phyloP scores from a whole-genome alignment of 2,329 filamentous ascomycete species.

The Aspergillus quadricinctus region DNA sequence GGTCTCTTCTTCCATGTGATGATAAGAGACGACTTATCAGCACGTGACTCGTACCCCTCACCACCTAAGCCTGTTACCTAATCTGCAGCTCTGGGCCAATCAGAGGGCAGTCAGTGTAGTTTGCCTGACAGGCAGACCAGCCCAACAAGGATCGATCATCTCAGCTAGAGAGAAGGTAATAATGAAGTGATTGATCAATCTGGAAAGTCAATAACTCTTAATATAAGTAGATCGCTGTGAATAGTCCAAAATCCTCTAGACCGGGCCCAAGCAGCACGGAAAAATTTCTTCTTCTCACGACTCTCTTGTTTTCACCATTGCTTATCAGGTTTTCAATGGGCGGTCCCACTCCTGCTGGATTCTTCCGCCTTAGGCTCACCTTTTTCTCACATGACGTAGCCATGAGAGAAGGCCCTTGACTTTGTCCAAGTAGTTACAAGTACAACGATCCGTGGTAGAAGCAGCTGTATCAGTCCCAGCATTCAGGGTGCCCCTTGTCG shows the following conservation, averaged over 20 bases:
- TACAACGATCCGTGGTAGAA: neutral
- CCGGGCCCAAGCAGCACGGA: neutral
- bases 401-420: conserved; percentile 17
- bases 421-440: neutral
- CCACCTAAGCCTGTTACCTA: too few relatives aligned
- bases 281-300: neutral
- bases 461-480: neutral
- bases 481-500: neutral
- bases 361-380: neutral
- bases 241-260: neutral
- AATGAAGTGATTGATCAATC: neutral
- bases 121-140: neutral
- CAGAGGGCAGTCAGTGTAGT: neutral
- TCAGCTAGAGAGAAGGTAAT: neutral
- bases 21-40: neutral
- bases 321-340: conserved; percentile 2
- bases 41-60: neutral
- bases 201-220: neutral
- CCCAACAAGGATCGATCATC: neutral
- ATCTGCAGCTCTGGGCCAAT: neutral
- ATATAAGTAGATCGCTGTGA: neutral
- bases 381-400: conserved; percentile 32
- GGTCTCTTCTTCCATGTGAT: neutral
- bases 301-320: neutral
- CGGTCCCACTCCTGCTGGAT: neutral